Percentiles rank a stretch among this genome's conserved stretches.
Evolutionary conservation across 2,329 filamentous ascomycete species (phyloP).

Genomic region (Rugonectria rugulosa): DNA sequence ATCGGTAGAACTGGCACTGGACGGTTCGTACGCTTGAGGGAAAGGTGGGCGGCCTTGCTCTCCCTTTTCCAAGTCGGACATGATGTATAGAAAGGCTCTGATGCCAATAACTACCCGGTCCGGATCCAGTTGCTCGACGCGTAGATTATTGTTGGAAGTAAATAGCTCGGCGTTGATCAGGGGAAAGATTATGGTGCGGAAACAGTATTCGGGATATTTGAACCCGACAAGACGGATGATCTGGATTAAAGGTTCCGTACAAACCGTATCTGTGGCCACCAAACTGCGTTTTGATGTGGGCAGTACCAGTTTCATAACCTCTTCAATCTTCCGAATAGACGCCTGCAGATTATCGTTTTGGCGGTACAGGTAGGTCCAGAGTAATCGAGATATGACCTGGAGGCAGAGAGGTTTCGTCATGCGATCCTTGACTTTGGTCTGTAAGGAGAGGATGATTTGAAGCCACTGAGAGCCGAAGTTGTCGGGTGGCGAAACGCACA

Average conservation of each 20-base stretch:
- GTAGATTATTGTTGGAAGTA: constrained; percentile 75
- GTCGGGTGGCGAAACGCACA: constrained; percentile 88
- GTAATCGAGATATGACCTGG: constrained; percentile 85
- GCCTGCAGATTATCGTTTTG: constrained; percentile 74
- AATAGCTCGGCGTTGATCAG: constrained; percentile 94
- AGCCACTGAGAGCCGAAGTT: constrained; percentile 88
- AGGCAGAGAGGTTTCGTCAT: constrained; percentile 79
- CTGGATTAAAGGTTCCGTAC: constrained; percentile 90
- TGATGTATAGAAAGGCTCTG: constrained; percentile 88
- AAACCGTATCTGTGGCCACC: constrained; percentile 81
- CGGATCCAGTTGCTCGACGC: constrained; percentile 91
- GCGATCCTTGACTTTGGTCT: constrained; percentile 85
- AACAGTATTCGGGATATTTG: constrained; percentile 92
- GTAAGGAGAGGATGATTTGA: constrained; percentile 77
- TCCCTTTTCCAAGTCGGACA: constrained; percentile 89
- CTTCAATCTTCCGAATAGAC: constrained; percentile 83
- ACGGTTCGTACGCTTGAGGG: constrained; percentile 68
- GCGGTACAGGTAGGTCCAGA: constrained; percentile 95
- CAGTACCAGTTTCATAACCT: constrained; percentile 84
- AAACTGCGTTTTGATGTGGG: constrained; percentile 82
- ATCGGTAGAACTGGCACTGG: constrained; percentile 51
- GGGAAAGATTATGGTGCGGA: constrained; percentile 91
- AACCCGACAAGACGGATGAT: constrained; percentile 94
- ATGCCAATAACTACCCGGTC: constrained; percentile 98
- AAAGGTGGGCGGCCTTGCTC: constrained; percentile 83